Percentiles rank a stretch among this genome's conserved stretches.
These are phyloP conservation scores for Pseudevernia furfuracea DNA, from an alignment of 495 filamentous ascomycete species.

Conservation along the genomic window DNA sequence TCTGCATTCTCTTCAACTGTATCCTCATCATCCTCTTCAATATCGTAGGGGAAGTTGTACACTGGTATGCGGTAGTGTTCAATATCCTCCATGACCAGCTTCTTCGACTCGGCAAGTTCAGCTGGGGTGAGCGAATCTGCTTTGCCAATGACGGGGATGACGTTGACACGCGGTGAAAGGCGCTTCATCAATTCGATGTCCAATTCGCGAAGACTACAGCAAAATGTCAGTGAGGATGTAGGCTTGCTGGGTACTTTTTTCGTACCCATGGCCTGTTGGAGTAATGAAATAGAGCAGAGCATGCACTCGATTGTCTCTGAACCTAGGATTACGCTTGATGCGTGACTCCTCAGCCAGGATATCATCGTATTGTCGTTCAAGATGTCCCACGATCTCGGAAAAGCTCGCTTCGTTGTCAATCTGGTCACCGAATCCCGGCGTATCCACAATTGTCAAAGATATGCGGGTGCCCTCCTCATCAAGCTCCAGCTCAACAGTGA, in stretches of 20 bases:
- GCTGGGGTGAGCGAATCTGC: slow-evolving; percentile 94
- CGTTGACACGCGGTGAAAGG: slow-evolving; percentile 94
- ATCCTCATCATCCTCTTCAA: slow-evolving; percentile 98
- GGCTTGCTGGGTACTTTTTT: slow-evolving; percentile 24
- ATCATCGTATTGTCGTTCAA: slow-evolving; percentile 98
- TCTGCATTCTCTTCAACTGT: slow-evolving; percentile 99
- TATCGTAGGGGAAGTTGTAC: slow-evolving; percentile 99
- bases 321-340: slow-evolving; percentile 99
- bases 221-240: slow-evolving; percentile 22
- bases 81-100: slow-evolving; percentile 99
- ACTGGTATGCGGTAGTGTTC: slow-evolving; percentile 99
- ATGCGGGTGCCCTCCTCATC: slow-evolving; percentile 98
- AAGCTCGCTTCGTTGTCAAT: slow-evolving; percentile 99
- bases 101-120: slow-evolving; percentile 97
- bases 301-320: slow-evolving; percentile 97
- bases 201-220: slow-evolving; percentile 78
- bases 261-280: slow-evolving; percentile 87
- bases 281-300: slow-evolving; percentile 98
- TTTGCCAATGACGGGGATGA: slow-evolving; percentile 97
- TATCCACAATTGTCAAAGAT: slow-evolving; percentile 96
- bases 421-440: slow-evolving; percentile 95
- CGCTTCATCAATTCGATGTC: slow-evolving; percentile 99
- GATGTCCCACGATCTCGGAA: slow-evolving; percentile 91
- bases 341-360: slow-evolving; percentile 98
- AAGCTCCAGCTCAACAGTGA: slow-evolving; percentile 93